A percentile compares a stretch with the other conserved stretches of the same genome.
Evolutionary conservation across 2,329 filamentous ascomycete species (phyloP).

Genomic region (Trichoderma arundinaceum): DNA sequence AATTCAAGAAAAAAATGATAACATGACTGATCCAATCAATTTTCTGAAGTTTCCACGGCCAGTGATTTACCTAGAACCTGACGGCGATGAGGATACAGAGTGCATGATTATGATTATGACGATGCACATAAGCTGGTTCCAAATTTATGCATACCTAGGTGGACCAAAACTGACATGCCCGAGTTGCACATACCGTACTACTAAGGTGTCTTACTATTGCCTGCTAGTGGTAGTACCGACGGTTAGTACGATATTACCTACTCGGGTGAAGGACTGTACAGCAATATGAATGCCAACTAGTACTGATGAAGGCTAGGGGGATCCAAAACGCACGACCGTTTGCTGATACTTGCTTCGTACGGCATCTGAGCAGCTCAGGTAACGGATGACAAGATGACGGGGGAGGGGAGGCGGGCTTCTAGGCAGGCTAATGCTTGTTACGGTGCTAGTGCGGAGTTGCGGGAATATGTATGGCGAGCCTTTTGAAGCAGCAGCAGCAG

Average conservation of each 20-base stretch:
- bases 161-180: conserved; percentile 3
- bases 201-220: conserved; percentile 1
- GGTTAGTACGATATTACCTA: not conserved
- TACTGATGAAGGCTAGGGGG: not conserved
- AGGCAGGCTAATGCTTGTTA: not conserved
- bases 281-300: not conserved
- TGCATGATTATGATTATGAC: not conserved
- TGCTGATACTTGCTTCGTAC: not conserved
- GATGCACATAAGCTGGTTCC: conserved; percentile 11
- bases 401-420: not conserved
- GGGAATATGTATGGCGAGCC: not conserved
- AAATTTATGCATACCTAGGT: conserved; percentile 10
- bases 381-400: conserved; percentile 12
- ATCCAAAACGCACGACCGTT: not conserved
- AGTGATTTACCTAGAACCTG: too few species aligned
- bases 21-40: too few species aligned
- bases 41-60: too few species aligned
- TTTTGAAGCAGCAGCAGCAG: too few species aligned
- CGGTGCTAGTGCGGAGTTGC: not conserved
- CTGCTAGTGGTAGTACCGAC: not conserved
- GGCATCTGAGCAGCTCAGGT: not conserved
- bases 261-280: not conserved
- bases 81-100: too few species aligned
- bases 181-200: conserved; percentile 13
- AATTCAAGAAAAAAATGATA: not conserved